A percentile compares a stretch with the other conserved stretches of the same genome.
These are phyloP conservation scores for Fusarium sp. DNA, from an alignment of 2,329 filamentous ascomycete genomes.

Conservation along the genomic window DNA sequence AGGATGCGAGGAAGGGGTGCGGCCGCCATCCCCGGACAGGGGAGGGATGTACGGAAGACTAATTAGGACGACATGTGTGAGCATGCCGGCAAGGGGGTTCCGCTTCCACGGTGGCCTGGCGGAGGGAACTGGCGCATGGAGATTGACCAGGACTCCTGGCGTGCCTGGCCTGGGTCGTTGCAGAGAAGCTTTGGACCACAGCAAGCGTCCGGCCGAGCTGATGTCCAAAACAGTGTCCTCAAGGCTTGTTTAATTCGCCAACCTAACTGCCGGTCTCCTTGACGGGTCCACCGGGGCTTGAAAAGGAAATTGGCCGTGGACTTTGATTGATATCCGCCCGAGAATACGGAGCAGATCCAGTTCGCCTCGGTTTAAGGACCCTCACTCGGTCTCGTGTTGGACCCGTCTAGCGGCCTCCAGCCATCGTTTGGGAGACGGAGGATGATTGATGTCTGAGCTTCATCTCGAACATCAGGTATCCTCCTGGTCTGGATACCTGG, in stretches of 20 bases:
- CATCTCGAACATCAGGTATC: not conserved
- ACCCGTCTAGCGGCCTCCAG: constrained; percentile 5
- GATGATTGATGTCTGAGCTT: not conserved
- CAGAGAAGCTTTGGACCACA: constrained; percentile 31
- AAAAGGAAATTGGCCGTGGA: constrained; percentile 30
- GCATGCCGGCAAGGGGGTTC: constrained; percentile 46
- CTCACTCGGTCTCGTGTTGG: constrained; percentile 16
- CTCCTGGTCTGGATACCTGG: not conserved
- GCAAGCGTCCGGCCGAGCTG: constrained; percentile 29
- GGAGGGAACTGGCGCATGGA: constrained; percentile 35
- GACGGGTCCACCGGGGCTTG: constrained; percentile 30
- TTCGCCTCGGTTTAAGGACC: constrained; percentile 27
- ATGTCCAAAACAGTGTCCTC: constrained; percentile 32
- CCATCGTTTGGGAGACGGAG: not conserved
- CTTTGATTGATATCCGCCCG: constrained; percentile 30
- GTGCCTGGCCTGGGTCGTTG: constrained; percentile 11
- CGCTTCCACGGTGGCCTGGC: constrained; percentile 45
- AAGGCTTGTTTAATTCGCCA: constrained; percentile 37
- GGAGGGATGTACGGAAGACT: constrained; percentile 33
- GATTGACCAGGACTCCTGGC: constrained; percentile 36
- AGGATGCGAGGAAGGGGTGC: constrained; percentile 38
- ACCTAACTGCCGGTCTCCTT: constrained; percentile 40
- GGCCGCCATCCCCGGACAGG: constrained; percentile 43
- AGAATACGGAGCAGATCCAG: constrained; percentile 27
- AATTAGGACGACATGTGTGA: constrained; percentile 31